phyloP scores from a whole-genome alignment of 768 basidiomycete genomes.

The Termitomyces bulborhizus region DNA sequence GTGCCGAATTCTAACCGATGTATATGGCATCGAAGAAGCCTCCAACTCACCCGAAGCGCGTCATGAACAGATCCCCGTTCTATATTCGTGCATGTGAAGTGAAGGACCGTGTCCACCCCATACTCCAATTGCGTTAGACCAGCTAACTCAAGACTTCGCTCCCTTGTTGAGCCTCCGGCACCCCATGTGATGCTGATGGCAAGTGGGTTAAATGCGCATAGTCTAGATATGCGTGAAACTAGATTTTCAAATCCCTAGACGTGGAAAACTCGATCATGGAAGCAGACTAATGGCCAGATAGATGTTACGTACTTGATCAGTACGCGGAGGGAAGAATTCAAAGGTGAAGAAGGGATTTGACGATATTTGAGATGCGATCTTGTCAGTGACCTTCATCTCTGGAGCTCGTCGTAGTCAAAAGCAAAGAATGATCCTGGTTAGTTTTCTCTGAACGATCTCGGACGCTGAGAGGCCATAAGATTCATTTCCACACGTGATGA shows the following conservation, averaged over 20 bases:
- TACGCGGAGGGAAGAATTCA: slow-evolving; percentile 96
- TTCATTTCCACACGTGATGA: slow-evolving; percentile 9
- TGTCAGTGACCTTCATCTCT: slow-evolving; percentile 69
- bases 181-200: slow-evolving; percentile 97
- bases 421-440: neutral
- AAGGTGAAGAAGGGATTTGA: slow-evolving; percentile 81
- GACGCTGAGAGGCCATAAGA: neutral
- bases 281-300: neutral
- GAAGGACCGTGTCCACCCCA: slow-evolving; percentile 82
- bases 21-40: slow-evolving; percentile 2
- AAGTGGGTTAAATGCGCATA: slow-evolving; percentile 70
- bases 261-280: neutral
- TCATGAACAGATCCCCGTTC: slow-evolving; percentile 81
- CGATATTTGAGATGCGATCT: slow-evolving; percentile 42
- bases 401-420: neutral
- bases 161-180: slow-evolving; percentile 88
- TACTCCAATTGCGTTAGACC: slow-evolving; percentile 66
- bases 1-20: neutral
- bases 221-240: slow-evolving; percentile 76
- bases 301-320: slow-evolving; percentile 59
- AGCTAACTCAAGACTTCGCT: slow-evolving; percentile 84
- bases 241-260: slow-evolving; percentile 87
- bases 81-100: slow-evolving; percentile 98
- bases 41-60: slow-evolving; percentile 61
- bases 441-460: neutral